phyloP scores from a whole-genome alignment of 2,329 filamentous ascomycete species.

The Clathrospora elynae region DNA sequence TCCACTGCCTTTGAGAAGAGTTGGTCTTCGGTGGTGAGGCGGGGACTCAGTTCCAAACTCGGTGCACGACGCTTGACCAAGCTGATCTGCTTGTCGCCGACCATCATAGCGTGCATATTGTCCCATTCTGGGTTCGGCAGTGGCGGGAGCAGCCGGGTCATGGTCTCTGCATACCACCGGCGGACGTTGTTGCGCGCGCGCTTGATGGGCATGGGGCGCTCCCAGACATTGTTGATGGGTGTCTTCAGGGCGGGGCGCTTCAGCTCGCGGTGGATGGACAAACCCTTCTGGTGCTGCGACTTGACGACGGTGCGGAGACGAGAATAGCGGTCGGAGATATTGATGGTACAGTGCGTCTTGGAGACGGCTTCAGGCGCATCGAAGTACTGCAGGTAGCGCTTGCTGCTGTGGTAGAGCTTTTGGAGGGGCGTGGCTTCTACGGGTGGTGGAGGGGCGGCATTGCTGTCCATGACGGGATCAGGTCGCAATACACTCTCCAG shows the following conservation, averaged over 20 bases:
- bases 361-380: constrained; percentile 30
- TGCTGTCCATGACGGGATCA: constrained; percentile 18
- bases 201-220: constrained; percentile 52
- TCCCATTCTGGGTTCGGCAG: constrained; percentile 54
- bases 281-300: constrained; percentile 28
- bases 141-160: constrained; percentile 53
- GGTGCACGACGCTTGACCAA: constrained; percentile 30
- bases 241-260: constrained; percentile 40
- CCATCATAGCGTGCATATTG: constrained; percentile 48
- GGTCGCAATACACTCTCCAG: constrained; percentile 32
- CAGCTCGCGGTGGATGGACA: constrained; percentile 28
- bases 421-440: constrained; percentile 35
- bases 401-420: constrained; percentile 44
- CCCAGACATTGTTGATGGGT: constrained; percentile 54
- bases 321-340: constrained; percentile 40
- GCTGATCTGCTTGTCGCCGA: constrained; percentile 38
- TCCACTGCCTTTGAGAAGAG: constrained; percentile 16
- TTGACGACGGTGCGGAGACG: constrained; percentile 37
- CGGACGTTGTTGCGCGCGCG: constrained; percentile 52
- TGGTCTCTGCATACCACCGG: constrained; percentile 52
- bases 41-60: neutral
- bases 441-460: constrained; percentile 1
- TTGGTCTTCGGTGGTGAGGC: constrained; percentile 4
- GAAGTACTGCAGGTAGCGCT: constrained; percentile 38
- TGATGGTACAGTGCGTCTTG: constrained; percentile 23